phyloP scores from a whole-genome alignment of 2,329 filamentous ascomycete genomes.

The Zasmidium citrigriseum region DNA sequence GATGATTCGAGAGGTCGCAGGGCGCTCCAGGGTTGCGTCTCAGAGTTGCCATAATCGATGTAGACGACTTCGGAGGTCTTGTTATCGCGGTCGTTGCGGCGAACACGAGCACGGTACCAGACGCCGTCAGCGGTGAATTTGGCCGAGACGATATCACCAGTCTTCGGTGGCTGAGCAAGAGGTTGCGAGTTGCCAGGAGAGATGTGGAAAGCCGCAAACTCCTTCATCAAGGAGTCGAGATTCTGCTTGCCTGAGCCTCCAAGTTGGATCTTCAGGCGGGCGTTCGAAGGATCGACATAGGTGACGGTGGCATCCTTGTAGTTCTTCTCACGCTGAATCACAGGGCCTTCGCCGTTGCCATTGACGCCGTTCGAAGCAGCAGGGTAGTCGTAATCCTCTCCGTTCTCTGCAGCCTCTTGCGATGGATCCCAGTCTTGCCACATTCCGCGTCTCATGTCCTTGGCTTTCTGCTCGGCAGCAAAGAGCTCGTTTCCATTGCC shows the following conservation, averaged over 20 bases:
- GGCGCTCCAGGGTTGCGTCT: slow-evolving; percentile 80
- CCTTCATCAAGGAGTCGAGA: slow-evolving; percentile 82
- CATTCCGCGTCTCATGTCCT: slow-evolving; percentile 81
- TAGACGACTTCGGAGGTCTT: slow-evolving; percentile 90
- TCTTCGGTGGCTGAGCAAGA: slow-evolving; percentile 76
- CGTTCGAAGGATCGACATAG: slow-evolving; percentile 75
- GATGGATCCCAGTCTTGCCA: slow-evolving; percentile 96
- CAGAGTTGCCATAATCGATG: slow-evolving; percentile 94
- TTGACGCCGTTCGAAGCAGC: slow-evolving; percentile 49
- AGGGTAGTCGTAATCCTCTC: slow-evolving; percentile 44
- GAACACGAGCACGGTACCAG: slow-evolving; percentile 92
- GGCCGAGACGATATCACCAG: slow-evolving; percentile 87
- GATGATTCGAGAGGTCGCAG: slow-evolving; percentile 78
- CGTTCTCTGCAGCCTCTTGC: slow-evolving; percentile 67
- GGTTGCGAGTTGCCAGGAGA: slow-evolving; percentile 77
- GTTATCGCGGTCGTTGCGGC: slow-evolving; percentile 86
- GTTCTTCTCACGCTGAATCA: slow-evolving; percentile 70
- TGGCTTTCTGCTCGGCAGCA: slow-evolving; percentile 83
- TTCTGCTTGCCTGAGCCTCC: slow-evolving; percentile 83
- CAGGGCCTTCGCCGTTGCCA: slow-evolving; percentile 50
- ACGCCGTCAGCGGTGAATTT: slow-evolving; percentile 86
- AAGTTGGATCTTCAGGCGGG: slow-evolving; percentile 86
- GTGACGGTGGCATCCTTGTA: slow-evolving; percentile 95
- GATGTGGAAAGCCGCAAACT: slow-evolving; percentile 88
- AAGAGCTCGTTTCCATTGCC: slow-evolving; percentile 86